These are phyloP conservation scores for Alternaria dauci DNA, from an alignment of 2,329 filamentous ascomycete genomes.

Conservation along the genomic window DNA sequence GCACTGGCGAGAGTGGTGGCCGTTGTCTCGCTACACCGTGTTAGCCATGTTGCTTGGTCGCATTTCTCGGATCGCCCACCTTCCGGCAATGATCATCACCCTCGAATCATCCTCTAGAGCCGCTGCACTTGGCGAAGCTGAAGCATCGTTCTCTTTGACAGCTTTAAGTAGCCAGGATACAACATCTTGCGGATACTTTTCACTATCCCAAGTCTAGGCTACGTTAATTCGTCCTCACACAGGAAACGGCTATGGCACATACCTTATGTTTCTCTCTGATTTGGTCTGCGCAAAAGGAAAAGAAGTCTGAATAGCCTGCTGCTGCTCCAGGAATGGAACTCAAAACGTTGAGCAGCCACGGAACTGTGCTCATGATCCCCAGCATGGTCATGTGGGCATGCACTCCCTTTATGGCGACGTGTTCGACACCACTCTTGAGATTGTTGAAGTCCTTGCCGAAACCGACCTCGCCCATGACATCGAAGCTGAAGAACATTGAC, in stretches of 20 bases:
- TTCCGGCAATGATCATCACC: constrained; percentile 48
- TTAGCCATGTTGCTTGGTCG: neutral
- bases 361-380: constrained; percentile 44
- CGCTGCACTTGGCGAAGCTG: constrained; percentile 42
- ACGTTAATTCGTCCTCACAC: neutral
- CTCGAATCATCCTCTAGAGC: constrained; percentile 47
- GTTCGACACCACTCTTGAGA: constrained; percentile 31
- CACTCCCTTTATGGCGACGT: constrained; percentile 47
- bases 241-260: neutral
- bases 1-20: constrained; percentile 39
- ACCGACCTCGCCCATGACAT: constrained; percentile 44
- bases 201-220: constrained; percentile 24
- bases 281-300: constrained; percentile 38
- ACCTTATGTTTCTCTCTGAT: constrained; percentile 47
- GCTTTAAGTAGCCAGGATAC: constrained; percentile 54
- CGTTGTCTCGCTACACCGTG: constrained; percentile 46
- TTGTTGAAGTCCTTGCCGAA: constrained; percentile 40
- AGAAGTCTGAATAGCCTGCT: constrained; percentile 40
- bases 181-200: constrained; percentile 48
- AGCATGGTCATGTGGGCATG: constrained; percentile 49
- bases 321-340: constrained; percentile 42
- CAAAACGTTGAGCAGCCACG: constrained; percentile 49
- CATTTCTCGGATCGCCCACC: constrained; percentile 15
- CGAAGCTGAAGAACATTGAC: constrained; percentile 41
- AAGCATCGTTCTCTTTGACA: constrained; percentile 47